Percentiles rank a stretch among this genome's conserved stretches.
phyloP scores from a whole-genome alignment of 768 basidiomycete genomes.

The Termitomyces sp. region DNA sequence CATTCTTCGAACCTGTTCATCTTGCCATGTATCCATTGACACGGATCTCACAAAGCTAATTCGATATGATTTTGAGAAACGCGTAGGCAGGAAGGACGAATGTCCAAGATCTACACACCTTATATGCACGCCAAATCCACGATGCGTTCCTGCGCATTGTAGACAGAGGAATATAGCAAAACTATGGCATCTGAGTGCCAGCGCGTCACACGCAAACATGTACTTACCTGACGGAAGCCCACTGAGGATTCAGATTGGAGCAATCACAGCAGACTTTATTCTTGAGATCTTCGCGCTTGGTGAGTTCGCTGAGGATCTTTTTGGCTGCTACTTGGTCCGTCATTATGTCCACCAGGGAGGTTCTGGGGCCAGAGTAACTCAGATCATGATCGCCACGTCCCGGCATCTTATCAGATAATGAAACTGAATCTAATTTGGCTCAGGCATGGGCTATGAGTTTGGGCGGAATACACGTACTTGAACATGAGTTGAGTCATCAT shows the following conservation, averaged over 20 bases:
- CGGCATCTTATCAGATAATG: not conserved
- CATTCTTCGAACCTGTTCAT: slow-evolving; percentile 86
- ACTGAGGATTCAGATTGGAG: slow-evolving; percentile 87
- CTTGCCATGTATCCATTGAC: slow-evolving; percentile 96
- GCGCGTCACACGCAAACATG: not conserved
- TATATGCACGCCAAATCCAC: slow-evolving; percentile 93
- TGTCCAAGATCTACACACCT: slow-evolving; percentile 37
- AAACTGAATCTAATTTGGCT: too few species aligned
- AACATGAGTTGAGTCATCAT: not conserved
- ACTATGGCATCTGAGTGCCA: slow-evolving; percentile 29
- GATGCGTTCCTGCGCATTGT: slow-evolving; percentile 79
- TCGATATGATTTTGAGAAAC: slow-evolving; percentile 17
- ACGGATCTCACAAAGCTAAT: slow-evolving; percentile 84
- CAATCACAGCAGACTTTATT: slow-evolving; percentile 86
- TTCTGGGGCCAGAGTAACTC: not conserved
- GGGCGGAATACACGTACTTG: not conserved
- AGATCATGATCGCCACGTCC: slow-evolving; percentile 2
- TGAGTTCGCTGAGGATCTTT: slow-evolving; percentile 69
- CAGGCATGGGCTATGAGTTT: too few species aligned
- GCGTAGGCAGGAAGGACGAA: slow-evolving; percentile 6
- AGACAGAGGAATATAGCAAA: slow-evolving; percentile 90
- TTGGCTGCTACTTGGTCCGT: slow-evolving; percentile 62
- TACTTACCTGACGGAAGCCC: slow-evolving; percentile 77
- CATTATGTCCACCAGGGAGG: slow-evolving; percentile 25
- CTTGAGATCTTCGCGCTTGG: slow-evolving; percentile 61